These are phyloP conservation scores for Talaromyces atroroseus DNA, from an alignment of 2,329 filamentous ascomycete genomes.

Conservation along the genomic window DNA sequence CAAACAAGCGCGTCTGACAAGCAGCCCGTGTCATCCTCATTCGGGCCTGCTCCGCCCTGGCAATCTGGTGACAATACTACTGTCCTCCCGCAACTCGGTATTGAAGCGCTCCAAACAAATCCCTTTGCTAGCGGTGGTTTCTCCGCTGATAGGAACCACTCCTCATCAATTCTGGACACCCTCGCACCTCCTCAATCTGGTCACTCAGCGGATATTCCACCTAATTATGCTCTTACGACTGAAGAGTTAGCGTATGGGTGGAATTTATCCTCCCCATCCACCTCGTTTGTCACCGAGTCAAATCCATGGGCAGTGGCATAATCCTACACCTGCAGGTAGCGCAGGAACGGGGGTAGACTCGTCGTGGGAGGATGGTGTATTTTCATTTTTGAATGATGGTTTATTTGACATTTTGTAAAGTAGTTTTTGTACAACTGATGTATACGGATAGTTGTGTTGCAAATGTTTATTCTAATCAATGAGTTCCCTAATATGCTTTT, in stretches of 20 bases:
- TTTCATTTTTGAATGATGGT: constrained; percentile 1
- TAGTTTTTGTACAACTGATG: not conserved
- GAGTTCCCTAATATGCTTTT: not conserved
- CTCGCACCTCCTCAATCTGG: not conserved
- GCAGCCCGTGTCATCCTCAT: not conserved
- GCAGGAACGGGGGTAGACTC: not conserved
- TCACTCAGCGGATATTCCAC: not conserved
- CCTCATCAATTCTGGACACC: not conserved
- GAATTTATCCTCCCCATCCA: not conserved
- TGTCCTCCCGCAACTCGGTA: not conserved
- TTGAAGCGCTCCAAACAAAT: not conserved
- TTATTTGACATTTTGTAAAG: not conserved
- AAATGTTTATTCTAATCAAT: not conserved
- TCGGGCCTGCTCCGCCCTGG: not conserved
- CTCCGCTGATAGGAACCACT: not conserved
- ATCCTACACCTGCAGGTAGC: not conserved
- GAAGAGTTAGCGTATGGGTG: not conserved
- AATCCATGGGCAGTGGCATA: not conserved
- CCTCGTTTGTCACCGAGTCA: not conserved
- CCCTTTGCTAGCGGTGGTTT: not conserved
- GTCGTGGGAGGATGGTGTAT: not conserved
- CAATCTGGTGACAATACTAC: not conserved
- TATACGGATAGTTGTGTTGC: no score
- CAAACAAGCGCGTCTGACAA: not conserved
- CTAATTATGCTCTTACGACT: not conserved